Conservation (phyloP, 768 basidiomycete species). For the Nidularia sp. region DNA sequence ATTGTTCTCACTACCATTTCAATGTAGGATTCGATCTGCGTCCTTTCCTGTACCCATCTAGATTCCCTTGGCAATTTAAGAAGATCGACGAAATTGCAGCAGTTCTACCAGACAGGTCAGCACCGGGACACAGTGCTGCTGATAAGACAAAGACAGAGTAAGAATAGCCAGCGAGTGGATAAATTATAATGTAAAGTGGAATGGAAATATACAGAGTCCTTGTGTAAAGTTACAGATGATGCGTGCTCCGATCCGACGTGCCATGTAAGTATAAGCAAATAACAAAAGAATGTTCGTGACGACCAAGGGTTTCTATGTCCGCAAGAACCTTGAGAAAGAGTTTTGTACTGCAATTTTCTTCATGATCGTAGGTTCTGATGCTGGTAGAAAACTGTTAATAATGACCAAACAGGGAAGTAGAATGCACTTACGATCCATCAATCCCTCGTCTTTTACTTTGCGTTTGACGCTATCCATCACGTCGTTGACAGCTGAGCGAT, state of each 20-base stretch:
- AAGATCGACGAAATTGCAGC: constrained; percentile 90
- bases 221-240: constrained; percentile 4
- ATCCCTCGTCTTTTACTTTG: constrained; percentile 86
- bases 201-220: constrained; percentile 13
- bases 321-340: constrained; percentile 72
- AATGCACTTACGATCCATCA: constrained; percentile 69
- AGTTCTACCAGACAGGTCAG: constrained; percentile 66
- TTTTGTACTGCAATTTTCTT: constrained; percentile 81
- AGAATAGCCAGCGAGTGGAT: constrained; percentile 1
- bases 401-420: not conserved
- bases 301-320: constrained; percentile 26
- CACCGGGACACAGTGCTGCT: constrained; percentile 8
- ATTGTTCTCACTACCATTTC: constrained; percentile 7
- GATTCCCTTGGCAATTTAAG: constrained; percentile 95
- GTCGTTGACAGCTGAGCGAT: constrained; percentile 81
- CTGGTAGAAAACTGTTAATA: constrained; percentile 30
- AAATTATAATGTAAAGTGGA: not conserved
- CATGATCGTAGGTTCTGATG: constrained; percentile 84
- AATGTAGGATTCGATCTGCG: constrained; percentile 84
- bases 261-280: too few species aligned
- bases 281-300: not conserved
- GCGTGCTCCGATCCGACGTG: too few species aligned
- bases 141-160: constrained; percentile 49
- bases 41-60: constrained; percentile 92
- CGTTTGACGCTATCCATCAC: constrained; percentile 92